Percentiles rank a stretch among this genome's conserved stretches.
These are phyloP conservation scores for Saturnispora saitoi DNA, from an alignment of 805 yeast species.

Conservation along the genomic window DNA sequence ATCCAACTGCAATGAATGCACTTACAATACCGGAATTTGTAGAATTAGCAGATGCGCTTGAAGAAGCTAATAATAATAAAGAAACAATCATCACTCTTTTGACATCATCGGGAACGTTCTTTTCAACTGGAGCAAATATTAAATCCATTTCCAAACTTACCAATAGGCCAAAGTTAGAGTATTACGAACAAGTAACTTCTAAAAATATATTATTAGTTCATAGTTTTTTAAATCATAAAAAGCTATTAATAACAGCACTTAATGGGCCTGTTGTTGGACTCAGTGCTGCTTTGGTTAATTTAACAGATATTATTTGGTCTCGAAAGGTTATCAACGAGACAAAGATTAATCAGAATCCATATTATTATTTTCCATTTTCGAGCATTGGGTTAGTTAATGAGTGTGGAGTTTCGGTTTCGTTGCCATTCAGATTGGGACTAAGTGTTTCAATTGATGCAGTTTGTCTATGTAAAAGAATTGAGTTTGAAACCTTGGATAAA, in stretches of 20 bases:
- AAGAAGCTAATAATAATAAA: constrained; percentile 54
- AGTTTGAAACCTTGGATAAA: constrained; percentile 45
- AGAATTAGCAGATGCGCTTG: constrained; percentile 48
- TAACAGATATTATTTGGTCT: constrained; percentile 70
- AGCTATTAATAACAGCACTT: constrained; percentile 61
- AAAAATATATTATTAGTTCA: constrained; percentile 65
- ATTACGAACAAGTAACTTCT: constrained; percentile 34
- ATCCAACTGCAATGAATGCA: constrained; percentile 58
- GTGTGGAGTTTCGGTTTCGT: constrained; percentile 64
- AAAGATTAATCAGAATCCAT: constrained; percentile 16
- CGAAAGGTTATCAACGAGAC: not conserved
- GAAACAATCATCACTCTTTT: constrained; percentile 56
- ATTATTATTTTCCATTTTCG: constrained; percentile 66
- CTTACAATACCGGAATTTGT: constrained; percentile 57
- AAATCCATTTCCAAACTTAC: constrained; percentile 26
- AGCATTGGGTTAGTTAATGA: constrained; percentile 78
- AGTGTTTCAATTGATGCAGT: constrained; percentile 67
- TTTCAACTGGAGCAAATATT: constrained; percentile 81
- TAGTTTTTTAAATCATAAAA: constrained; percentile 59
- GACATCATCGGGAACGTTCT: constrained; percentile 64
- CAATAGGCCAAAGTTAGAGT: constrained; percentile 16
- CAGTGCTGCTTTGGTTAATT: constrained; percentile 61
- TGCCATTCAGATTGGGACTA: constrained; percentile 63
- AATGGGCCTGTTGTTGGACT: constrained; percentile 88
- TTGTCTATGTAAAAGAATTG: constrained; percentile 57